Percentiles rank a stretch among this genome's conserved stretches.
phyloP scores from a whole-genome alignment of 1,284 basidiomycete species.

The Mycosarcoma maydis region DNA sequence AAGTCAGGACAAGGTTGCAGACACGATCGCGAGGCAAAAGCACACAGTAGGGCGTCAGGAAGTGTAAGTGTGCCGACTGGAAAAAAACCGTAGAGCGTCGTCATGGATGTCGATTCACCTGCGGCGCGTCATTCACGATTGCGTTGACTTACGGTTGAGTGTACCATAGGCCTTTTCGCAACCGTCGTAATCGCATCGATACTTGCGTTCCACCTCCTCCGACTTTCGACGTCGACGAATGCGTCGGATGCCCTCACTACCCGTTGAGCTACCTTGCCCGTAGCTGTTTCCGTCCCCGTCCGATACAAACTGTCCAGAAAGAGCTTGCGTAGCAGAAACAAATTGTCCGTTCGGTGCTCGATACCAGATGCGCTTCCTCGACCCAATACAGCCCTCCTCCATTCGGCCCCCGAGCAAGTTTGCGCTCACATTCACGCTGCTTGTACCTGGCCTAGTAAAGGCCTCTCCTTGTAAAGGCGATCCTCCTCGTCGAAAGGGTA shows the following conservation, averaged over 20 bases:
- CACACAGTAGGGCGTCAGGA: no score
- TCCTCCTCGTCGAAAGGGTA: not conserved
- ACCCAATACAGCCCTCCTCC: conserved; percentile 35
- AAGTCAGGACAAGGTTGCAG: no score
- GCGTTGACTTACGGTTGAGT: conserved; percentile 73
- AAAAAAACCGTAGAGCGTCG: no score
- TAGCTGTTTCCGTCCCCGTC: not conserved
- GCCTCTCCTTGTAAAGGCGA: not conserved
- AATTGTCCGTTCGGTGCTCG: conserved; percentile 46
- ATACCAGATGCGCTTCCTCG: conserved; percentile 35
- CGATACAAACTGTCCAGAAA: not conserved
- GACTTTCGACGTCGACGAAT: conserved; percentile 54
- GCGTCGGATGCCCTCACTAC: conserved; percentile 15
- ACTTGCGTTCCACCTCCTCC: conserved; percentile 79
- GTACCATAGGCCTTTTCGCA: conserved; percentile 87
- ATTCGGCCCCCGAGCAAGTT: conserved; percentile 9
- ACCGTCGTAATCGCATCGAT: conserved; percentile 81
- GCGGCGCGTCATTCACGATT: no score
- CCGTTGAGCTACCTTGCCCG: conserved; percentile 2
- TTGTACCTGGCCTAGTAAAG: not conserved
- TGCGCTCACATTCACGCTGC: not conserved
- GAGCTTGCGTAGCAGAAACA: conserved; percentile 26
- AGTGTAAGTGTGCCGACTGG: no score
- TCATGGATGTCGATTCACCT: conserved; percentile 12
- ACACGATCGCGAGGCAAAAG: no score